phyloP scores from a whole-genome alignment of 164 flowering plant genomes.

The Macadamia integrifolia region DNA sequence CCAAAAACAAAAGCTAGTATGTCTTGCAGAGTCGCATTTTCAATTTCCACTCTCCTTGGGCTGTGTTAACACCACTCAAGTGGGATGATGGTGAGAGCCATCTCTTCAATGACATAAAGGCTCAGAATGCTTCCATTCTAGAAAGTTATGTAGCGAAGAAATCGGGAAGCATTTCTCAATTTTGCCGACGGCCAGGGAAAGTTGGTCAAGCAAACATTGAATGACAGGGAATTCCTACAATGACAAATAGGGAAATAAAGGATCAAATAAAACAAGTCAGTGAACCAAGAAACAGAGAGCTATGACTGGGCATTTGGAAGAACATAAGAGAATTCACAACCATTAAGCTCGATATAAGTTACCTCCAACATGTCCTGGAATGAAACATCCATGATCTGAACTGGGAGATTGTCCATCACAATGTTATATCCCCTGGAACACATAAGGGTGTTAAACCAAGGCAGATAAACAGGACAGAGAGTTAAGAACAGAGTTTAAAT shows the following conservation, averaged over 20 bases:
- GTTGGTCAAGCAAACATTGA: slow-evolving; percentile 21
- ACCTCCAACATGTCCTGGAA: slow-evolving; percentile 27
- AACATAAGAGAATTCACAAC: background rate
- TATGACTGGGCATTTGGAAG: background rate
- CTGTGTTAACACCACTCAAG: too few species aligned
- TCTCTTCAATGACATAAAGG: too few species aligned
- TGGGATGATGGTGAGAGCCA: too few species aligned
- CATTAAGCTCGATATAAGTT: background rate
- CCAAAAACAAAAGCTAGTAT: too few species aligned
- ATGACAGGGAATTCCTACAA: slow-evolving; percentile 37
- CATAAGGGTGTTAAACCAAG: background rate
- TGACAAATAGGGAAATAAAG: background rate
- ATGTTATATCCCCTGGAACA: slow-evolving; percentile 27
- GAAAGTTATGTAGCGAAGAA: background rate
- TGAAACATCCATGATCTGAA: slow-evolving; percentile 20
- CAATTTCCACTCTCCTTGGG: too few species aligned
- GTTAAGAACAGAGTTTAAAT: background rate
- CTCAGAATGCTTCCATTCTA: too few species aligned
- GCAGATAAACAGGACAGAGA: background rate
- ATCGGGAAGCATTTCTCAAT: slow-evolving; percentile 3
- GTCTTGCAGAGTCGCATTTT: too few species aligned
- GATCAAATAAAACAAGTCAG: background rate
- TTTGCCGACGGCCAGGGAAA: slow-evolving; percentile 20
- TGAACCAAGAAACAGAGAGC: background rate
- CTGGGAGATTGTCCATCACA: slow-evolving; percentile 23